These are phyloP conservation scores for Pseudonectria foliicola DNA, from an alignment of 2,329 filamentous ascomycete genomes.

Conservation along the genomic window DNA sequence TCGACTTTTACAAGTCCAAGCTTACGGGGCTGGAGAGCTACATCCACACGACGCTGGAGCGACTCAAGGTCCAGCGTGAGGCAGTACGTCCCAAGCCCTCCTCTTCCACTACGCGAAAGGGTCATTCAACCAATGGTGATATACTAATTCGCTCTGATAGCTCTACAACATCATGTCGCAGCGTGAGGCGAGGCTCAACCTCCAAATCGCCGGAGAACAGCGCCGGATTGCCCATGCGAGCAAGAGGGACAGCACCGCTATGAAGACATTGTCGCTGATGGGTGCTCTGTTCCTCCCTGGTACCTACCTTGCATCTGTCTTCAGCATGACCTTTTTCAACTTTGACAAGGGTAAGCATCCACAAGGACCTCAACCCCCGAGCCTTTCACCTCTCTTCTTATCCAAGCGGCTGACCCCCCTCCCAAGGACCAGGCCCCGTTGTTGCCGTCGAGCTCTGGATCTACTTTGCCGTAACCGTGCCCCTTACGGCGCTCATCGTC, in stretches of 20 bases:
- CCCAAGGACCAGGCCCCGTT: slow-evolving; percentile 26
- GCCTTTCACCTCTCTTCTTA: not conserved
- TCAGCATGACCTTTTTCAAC: slow-evolving; percentile 62
- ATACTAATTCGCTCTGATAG: slow-evolving; percentile 32
- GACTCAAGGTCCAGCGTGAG: slow-evolving; percentile 53
- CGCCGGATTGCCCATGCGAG: slow-evolving; percentile 51
- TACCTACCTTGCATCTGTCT: slow-evolving; percentile 55
- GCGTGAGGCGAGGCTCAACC: slow-evolving; percentile 56
- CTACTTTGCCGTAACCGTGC: slow-evolving; percentile 55
- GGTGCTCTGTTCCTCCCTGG: slow-evolving; percentile 58
- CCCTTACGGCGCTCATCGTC: slow-evolving; percentile 49
- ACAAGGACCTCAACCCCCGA: too few relatives aligned
- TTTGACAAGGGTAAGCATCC: slow-evolving; percentile 39
- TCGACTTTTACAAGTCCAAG: slow-evolving; percentile 56
- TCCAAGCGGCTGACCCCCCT: slow-evolving; percentile 1
- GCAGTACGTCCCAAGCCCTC: slow-evolving; percentile 37
- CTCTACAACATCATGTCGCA: slow-evolving; percentile 61
- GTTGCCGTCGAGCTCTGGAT: slow-evolving; percentile 52
- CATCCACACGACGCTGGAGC: slow-evolving; percentile 53
- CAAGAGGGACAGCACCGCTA: slow-evolving; percentile 55
- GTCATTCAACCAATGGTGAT: too few relatives aligned
- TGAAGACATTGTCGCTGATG: slow-evolving; percentile 59
- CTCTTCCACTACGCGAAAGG: too few relatives aligned
- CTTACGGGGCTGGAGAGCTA: slow-evolving; percentile 56
- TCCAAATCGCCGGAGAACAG: slow-evolving; percentile 56